These are phyloP conservation scores for Mrakia hoshinonis DNA, from an alignment of 768 basidiomycete genomes.

Conservation along the genomic window DNA sequence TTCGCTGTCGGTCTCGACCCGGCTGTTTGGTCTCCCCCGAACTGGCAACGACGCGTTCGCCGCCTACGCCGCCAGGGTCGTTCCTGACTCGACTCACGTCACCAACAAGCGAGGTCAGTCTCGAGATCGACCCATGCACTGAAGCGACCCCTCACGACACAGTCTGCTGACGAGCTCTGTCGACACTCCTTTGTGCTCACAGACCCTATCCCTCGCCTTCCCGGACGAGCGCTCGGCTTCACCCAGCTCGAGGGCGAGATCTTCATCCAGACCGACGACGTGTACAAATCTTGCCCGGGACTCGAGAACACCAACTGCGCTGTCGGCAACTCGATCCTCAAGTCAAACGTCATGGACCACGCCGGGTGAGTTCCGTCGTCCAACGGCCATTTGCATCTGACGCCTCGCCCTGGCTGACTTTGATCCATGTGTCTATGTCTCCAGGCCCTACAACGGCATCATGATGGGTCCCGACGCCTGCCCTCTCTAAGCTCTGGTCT, in stretches of 20 bases:
- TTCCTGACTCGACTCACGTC: not conserved
- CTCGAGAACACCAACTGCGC: constrained; percentile 8
- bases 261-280: not conserved
- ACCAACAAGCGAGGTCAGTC: constrained; percentile 5
- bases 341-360: not conserved
- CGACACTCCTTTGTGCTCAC: not conserved
- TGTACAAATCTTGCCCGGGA: not conserved
- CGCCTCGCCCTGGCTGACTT: not conserved
- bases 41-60: not conserved
- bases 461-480: not conserved
- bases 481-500: not conserved
- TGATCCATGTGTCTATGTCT: not conserved
- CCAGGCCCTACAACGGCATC: not conserved
- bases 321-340: not conserved
- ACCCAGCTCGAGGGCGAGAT: not conserved
- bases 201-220: not conserved
- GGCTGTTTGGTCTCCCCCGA: not conserved
- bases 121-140: too few relatives aligned
- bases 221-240: not conserved
- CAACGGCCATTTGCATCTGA: not conserved
- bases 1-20: not conserved
- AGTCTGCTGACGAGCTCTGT: too few relatives aligned
- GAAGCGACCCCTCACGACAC: too few relatives aligned
- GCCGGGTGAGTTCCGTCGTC: not conserved
- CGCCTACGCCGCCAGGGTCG: not conserved